Evolutionary conservation across 805 yeast species (phyloP).

Genomic region (Myxozyma udenii): DNA sequence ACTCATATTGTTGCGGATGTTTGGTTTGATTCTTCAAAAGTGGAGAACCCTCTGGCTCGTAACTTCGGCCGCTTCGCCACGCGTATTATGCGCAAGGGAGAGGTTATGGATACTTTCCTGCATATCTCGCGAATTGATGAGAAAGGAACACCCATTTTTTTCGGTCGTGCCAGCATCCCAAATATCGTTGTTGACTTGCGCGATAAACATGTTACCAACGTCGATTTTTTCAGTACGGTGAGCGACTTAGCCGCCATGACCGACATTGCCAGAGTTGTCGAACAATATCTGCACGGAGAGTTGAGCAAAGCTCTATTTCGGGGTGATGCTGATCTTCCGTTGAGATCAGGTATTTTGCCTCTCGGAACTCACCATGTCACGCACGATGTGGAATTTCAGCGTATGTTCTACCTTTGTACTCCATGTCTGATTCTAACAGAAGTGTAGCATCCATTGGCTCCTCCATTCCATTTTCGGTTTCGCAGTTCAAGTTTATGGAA

Average conservation of each 20-base stretch:
- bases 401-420: neutral
- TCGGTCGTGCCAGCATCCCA: constrained; percentile 28
- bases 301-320: constrained; percentile 16
- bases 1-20: constrained; percentile 24
- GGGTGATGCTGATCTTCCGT: constrained; percentile 24
- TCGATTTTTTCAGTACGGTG: constrained; percentile 26
- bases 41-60: constrained; percentile 19
- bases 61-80: constrained; percentile 25
- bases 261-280: constrained; percentile 25
- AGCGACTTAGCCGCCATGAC: constrained; percentile 19
- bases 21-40: constrained; percentile 23
- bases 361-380: constrained; percentile 28
- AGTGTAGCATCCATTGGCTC: constrained; percentile 11
- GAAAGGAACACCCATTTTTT: constrained; percentile 1
- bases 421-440: neutral
- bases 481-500: constrained; percentile 22
- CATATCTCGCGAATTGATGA: constrained; percentile 22
- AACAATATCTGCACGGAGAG: constrained; percentile 19
- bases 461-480: constrained; percentile 20
- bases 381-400: constrained; percentile 18
- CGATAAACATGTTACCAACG: constrained; percentile 21
- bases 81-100: constrained; percentile 25
- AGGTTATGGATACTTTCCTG: constrained; percentile 14
- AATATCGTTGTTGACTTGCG: constrained; percentile 26
- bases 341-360: constrained; percentile 26